A percentile compares a stretch with the other conserved stretches of the same genome.
phyloP scores from a whole-genome alignment of 805 yeast species.

The Starmerella apis region DNA sequence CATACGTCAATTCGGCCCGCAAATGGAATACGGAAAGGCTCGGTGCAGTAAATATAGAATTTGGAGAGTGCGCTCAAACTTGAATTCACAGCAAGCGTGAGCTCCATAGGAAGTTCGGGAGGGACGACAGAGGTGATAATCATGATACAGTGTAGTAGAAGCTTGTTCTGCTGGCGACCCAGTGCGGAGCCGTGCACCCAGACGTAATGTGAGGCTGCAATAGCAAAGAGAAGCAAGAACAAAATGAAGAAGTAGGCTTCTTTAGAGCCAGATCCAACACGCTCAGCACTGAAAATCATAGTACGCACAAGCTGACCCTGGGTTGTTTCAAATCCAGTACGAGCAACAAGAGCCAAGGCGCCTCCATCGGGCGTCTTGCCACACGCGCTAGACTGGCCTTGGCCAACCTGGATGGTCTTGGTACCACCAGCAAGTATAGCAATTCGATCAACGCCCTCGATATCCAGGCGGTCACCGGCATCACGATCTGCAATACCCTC shows the following conservation, averaged over 20 bases:
- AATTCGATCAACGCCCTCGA: conserved; percentile 81
- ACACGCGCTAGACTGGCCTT: conserved; percentile 40
- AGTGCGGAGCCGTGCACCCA: conserved; percentile 95
- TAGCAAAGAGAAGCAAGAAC: conserved; percentile 80
- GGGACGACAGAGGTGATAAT: conserved; percentile 97
- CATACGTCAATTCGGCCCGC: conserved; percentile 98
- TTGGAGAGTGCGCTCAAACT: conserved; percentile 82
- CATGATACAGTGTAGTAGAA: conserved; percentile 88
- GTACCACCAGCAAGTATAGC: conserved; percentile 92
- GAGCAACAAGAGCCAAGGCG: conserved; percentile 78
- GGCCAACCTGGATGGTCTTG: conserved; percentile 80
- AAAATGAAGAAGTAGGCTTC: conserved; percentile 89
- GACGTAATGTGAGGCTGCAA: conserved; percentile 93
- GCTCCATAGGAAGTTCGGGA: conserved; percentile 97
- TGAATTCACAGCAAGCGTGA: conserved; percentile 93
- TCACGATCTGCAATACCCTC: conserved; percentile 86
- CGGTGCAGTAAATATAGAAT: conserved; percentile 88
- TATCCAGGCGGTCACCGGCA: conserved; percentile 50
- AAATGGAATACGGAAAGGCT: conserved; percentile 93
- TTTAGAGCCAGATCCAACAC: conserved; percentile 89
- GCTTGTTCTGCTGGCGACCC: conserved; percentile 91
- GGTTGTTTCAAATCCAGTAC: conserved; percentile 96
- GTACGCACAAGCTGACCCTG: conserved; percentile 96
- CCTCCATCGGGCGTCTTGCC: conserved; percentile 75
- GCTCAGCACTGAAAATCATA: conserved; percentile 93